These are phyloP conservation scores for Corymbia citriodora DNA, from an alignment of 441 rosid species.

Conservation along the genomic window DNA sequence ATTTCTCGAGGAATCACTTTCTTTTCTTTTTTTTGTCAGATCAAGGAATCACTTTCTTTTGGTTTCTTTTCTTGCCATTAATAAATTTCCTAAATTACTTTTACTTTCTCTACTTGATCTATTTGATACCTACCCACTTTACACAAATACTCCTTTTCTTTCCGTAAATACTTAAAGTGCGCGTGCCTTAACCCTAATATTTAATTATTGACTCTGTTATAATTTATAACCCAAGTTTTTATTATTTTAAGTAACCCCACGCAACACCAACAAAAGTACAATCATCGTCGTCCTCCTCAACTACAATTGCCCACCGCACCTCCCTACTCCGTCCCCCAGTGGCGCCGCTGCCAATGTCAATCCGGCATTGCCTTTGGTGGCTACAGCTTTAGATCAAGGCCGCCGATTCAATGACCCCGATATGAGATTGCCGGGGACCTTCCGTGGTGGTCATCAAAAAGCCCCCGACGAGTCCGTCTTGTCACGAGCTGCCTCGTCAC, in stretches of 20 bases:
- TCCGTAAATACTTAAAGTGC: neutral
- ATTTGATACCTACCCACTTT: neutral
- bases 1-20: no score
- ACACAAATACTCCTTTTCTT: neutral
- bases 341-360: no score
- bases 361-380: neutral
- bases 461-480: rapidly evolving
- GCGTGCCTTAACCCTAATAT: neutral
- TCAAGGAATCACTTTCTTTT: no score
- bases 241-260: no score
- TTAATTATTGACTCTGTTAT: neutral
- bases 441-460: no score
- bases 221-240: no score
- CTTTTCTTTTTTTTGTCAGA: no score
- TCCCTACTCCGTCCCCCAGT: no score
- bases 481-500: no score
- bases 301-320: neutral
- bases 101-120: no score
- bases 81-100: no score
- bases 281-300: neutral
- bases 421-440: neutral
- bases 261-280: no score
- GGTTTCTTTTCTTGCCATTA: neutral
- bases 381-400: neutral
- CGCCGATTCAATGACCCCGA: neutral